phyloP scores from a whole-genome alignment of 441 rosid genomes.

The Croton setiger region DNA sequence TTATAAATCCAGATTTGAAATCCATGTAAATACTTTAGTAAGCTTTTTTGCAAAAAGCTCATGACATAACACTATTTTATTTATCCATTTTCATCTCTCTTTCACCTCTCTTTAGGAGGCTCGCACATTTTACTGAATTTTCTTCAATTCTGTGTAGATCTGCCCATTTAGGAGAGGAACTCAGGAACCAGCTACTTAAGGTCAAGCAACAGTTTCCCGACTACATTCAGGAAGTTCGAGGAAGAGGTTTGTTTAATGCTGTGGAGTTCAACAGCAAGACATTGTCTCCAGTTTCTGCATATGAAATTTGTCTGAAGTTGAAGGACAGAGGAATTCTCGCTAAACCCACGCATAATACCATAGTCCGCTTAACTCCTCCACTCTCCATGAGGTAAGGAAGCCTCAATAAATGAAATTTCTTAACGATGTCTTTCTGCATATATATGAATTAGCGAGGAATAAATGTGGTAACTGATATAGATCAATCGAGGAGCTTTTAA shows the following conservation, averaged over 20 bases:
- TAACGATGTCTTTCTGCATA: not conserved
- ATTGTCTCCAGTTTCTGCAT: constrained; percentile 76
- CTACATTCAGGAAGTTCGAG: constrained; percentile 81
- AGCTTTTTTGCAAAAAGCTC: too few species aligned
- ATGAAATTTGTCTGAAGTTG: constrained; percentile 83
- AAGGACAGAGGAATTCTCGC: constrained; percentile 93
- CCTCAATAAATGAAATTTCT: constrained; percentile 5
- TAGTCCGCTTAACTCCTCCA: constrained; percentile 93
- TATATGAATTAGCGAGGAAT: not conserved
- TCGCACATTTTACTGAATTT: not conserved
- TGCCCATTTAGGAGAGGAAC: constrained; percentile 60
- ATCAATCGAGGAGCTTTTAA: not conserved
- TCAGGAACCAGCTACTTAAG: constrained; percentile 52
- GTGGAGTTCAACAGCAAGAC: constrained; percentile 62
- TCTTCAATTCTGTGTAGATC: constrained; percentile 49
- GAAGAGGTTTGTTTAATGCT: constrained; percentile 91
- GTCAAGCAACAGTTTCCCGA: constrained; percentile 63
- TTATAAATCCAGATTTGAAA: not conserved
- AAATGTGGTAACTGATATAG: not conserved
- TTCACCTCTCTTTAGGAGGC: not conserved
- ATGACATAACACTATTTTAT: too few species aligned
- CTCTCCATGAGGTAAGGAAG: constrained; percentile 70
- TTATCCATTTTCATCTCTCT: not conserved
- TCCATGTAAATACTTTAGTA: not conserved
- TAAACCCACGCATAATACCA: constrained; percentile 84